Evolutionary conservation across 805 yeast species (phyloP), one percentile per base, ranked within the genome.

Genomic region (Kodamaea kaohsiungensis): DNA sequence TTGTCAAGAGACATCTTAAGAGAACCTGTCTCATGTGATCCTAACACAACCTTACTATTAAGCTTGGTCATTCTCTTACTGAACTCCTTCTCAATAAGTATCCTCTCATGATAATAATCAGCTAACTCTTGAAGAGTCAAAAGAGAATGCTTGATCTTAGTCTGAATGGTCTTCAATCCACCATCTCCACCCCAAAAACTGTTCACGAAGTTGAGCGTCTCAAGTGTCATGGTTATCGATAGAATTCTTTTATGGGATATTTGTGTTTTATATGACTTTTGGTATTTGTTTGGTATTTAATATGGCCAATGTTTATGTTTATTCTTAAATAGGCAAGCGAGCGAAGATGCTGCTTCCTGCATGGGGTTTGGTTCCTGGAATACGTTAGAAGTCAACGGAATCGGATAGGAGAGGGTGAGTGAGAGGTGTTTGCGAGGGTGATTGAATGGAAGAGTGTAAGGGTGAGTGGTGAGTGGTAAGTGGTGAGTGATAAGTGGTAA

Each of bases 71-170:
- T 66, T 55, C 77, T 78, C 53, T 81, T 79, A 39, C 85, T 71
- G 63, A 88, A 89, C 22, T 91, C 96, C 56, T 84, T 87, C 62
- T 90, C 97, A 40, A 91, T 79, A 13, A 81, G 73, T 1, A 81
- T 71, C 39, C 86, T 71, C 54, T 75, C 76, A 35, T 64, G 64
- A 56, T 73, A 75, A 55, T 67, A 73, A 13, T 65, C 67, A 33
- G 70, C 59, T 42, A 74, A 63, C 54, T 74, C 77, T 39, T 68
- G 67, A 49, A 73, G 62, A 10, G 95, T 86, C 47, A 77, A 78
- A 42, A 81, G 74, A 7, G 91, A 83, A 55, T 82, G 77, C 59
- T 81, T 79, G 74, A 87, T 79, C 55, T 86, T 80, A 56, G 74
- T 77, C 51, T 82, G 77, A 16, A 90, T 69, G 9, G 78, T 75